phyloP scores from a whole-genome alignment of 805 yeast species.

The Candida methanosorbosa region DNA sequence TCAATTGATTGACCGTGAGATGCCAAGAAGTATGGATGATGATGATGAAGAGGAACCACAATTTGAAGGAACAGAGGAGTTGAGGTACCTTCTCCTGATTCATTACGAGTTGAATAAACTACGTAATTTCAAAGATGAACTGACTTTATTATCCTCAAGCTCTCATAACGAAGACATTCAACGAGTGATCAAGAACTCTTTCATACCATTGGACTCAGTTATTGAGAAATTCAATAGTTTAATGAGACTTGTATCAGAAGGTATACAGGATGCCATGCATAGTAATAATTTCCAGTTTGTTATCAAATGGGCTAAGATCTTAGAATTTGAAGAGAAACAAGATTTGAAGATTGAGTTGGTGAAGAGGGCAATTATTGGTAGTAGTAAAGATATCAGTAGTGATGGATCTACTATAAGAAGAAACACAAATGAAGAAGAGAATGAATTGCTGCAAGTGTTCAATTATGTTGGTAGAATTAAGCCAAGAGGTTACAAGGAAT shows the following conservation, averaged over 20 bases:
- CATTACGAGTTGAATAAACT: slow-evolving; percentile 66
- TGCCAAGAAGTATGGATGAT: slow-evolving; percentile 10
- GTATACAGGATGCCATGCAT: slow-evolving; percentile 59
- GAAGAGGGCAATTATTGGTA: slow-evolving; percentile 12
- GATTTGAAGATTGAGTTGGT: slow-evolving; percentile 45
- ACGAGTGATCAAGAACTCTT: slow-evolving; percentile 52
- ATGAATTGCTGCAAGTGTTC: slow-evolving; percentile 15
- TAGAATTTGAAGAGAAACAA: slow-evolving; percentile 73
- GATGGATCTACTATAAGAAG: slow-evolving; percentile 5
- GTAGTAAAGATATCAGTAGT: slow-evolving; percentile 2
- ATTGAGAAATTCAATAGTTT: slow-evolving; percentile 56
- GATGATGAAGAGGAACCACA: slow-evolving; percentile 28
- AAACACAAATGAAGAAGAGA: slow-evolving; percentile 6
- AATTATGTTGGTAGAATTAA: slow-evolving; percentile 31
- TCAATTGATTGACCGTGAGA: slow-evolving; percentile 39
- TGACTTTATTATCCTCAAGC: slow-evolving; percentile 40
- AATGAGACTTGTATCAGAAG: slow-evolving; percentile 55
- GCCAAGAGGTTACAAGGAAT: slow-evolving; percentile 51
- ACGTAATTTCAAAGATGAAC: slow-evolving; percentile 72
- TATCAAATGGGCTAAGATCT: slow-evolving; percentile 62
- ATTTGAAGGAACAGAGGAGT: slow-evolving; percentile 34
- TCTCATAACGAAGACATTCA: slow-evolving; percentile 49
- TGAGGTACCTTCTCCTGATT: slow-evolving; percentile 51
- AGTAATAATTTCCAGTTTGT: slow-evolving; percentile 61
- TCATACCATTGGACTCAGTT: slow-evolving; percentile 35